phyloP scores from a whole-genome alignment of 176 grass and related monocot species.

The Aegilops longissima region DNA sequence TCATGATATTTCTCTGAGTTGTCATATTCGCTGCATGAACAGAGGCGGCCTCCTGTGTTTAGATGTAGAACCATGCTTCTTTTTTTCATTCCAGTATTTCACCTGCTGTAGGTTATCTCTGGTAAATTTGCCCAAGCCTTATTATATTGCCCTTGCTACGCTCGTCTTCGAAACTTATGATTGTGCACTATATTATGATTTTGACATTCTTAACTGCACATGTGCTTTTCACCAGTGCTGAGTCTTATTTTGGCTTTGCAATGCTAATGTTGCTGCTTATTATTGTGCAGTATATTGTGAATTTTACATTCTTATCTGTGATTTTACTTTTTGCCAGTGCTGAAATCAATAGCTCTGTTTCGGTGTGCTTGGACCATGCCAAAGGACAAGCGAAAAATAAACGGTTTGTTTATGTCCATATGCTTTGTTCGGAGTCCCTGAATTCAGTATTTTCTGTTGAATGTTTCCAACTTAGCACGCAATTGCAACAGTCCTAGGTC shows the following conservation, averaged over 20 bases:
- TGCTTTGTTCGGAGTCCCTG: background rate
- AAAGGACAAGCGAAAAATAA: constrained; percentile 72
- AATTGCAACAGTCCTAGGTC: constrained; percentile 61
- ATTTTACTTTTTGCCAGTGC: constrained; percentile 45
- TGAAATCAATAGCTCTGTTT: constrained; percentile 56
- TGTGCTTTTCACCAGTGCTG: background rate
- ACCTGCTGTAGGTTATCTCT: background rate
- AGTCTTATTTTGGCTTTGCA: background rate
- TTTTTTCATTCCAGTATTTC: background rate
- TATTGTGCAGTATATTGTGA: background rate
- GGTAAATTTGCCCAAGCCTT: background rate
- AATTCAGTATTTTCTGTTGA: constrained; percentile 5
- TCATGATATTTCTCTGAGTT: background rate
- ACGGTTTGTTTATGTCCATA: constrained; percentile 57
- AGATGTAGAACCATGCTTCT: background rate
- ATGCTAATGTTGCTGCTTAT: background rate
- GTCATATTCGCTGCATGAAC: background rate
- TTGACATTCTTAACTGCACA: constrained; percentile 1
- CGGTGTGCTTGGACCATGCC: constrained; percentile 43
- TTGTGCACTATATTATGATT: background rate
- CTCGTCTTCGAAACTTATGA: background rate
- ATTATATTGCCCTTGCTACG: background rate
- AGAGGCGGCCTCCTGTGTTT: background rate
- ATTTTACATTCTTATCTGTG: background rate
- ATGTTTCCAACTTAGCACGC: constrained; percentile 25